Evolutionary conservation across 345 rosid species (phyloP).

Genomic region (Aurinia saxatilis): DNA sequence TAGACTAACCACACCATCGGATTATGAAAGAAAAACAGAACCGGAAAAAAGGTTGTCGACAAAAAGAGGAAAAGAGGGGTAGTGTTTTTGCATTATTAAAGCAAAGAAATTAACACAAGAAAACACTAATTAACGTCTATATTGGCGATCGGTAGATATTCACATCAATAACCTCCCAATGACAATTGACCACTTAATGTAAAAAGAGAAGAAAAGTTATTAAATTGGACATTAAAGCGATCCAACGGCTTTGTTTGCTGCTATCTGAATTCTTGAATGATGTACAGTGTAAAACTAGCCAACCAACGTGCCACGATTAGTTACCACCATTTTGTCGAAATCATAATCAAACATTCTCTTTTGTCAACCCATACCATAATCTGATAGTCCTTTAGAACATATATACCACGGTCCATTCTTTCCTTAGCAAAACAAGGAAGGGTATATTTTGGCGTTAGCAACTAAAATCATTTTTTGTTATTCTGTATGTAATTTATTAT

Average conservation of each 20-base stretch:
- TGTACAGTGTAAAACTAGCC: background rate
- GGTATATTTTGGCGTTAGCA: no score
- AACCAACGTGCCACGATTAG: background rate
- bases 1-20: background rate
- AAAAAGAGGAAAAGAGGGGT: conserved; percentile 16
- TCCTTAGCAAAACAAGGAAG: no score
- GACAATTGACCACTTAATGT: background rate
- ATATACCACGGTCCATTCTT: no score
- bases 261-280: background rate
- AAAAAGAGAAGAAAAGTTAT: background rate
- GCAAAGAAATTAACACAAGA: conserved; percentile 11
- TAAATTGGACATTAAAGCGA: background rate
- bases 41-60: conserved; percentile 10
- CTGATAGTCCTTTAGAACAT: no score
- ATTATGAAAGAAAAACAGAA: no score
- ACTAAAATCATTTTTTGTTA: no score
- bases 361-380: no score
- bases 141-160: conserved; percentile 17
- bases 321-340: no score
- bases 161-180: conserved; percentile 5
- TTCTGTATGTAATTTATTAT: no score
- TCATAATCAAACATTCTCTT: no score
- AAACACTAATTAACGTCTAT: conserved; percentile 1
- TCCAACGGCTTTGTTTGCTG: background rate
- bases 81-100: conserved; percentile 5